These are phyloP conservation scores for Chalaropsis thielavioides DNA, from an alignment of 2,329 filamentous ascomycete genomes.

Conservation along the genomic window DNA sequence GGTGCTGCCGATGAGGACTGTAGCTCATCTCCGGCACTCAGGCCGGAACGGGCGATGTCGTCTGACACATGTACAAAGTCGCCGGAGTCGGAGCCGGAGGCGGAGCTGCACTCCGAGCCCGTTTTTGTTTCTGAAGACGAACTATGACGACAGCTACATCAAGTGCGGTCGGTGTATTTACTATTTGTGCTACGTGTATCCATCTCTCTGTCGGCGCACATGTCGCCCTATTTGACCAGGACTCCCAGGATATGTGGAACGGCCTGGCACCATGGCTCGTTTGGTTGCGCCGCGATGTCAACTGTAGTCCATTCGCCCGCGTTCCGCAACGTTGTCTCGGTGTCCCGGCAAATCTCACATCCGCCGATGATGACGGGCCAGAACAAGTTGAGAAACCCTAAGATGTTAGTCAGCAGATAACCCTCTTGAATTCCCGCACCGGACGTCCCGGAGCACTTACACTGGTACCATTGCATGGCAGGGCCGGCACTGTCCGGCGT, in stretches of 20 bases:
- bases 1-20: slow-evolving; percentile 17
- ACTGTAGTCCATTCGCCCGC: slow-evolving; percentile 38
- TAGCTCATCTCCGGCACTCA: background rate
- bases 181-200: background rate
- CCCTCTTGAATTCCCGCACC: background rate
- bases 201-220: background rate
- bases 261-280: slow-evolving; percentile 30
- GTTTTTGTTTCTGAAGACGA: slow-evolving; percentile 29
- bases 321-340: slow-evolving; percentile 31
- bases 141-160: slow-evolving; percentile 21
- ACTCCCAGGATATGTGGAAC: slow-evolving; percentile 39
- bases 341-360: slow-evolving; percentile 37
- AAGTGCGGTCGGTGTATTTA: background rate
- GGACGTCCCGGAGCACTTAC: slow-evolving; percentile 28
- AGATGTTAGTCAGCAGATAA: background rate
- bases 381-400: slow-evolving; percentile 36
- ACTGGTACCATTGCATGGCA: slow-evolving; percentile 35
- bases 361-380: slow-evolving; percentile 40
- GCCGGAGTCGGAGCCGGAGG: background rate
- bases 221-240: slow-evolving; percentile 33
- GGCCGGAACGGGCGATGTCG: background rate
- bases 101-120: slow-evolving; percentile 17
- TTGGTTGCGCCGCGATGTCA: slow-evolving; percentile 31
- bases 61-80: background rate
- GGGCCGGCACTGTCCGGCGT: slow-evolving; percentile 26